Conservation (phyloP, 805 yeast species). For the Starmera pachycereana region DNA sequence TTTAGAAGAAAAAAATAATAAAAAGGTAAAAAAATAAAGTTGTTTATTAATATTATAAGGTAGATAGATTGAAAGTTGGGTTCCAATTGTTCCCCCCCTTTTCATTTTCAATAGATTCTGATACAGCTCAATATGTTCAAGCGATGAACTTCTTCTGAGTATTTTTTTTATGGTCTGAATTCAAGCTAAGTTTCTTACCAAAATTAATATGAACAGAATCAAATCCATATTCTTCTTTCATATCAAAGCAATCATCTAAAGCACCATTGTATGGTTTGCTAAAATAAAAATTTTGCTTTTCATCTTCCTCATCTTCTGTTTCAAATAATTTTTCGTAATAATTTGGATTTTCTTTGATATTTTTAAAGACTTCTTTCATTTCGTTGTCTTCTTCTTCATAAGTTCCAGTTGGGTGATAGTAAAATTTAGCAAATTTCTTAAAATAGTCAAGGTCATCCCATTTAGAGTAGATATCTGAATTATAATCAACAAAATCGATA, state of each 20-base stretch:
- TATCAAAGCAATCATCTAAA: conserved; percentile 6
- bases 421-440: conserved; percentile 8
- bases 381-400: conserved; percentile 3
- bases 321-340: conserved; percentile 1
- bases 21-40: conserved; percentile 5
- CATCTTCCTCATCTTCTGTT: conserved; percentile 1
- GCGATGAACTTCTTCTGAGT: too few relatives aligned
- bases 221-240: conserved; percentile 15
- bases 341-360: not conserved
- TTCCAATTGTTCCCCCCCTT: too few relatives aligned
- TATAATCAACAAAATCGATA: conserved; percentile 3
- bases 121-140: not conserved
- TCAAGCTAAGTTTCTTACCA: not conserved
- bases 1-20: not conserved
- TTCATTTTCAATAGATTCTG: too few relatives aligned
- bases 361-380: conserved; percentile 1
- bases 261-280: not conserved
- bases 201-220: conserved; percentile 5
- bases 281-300: not conserved
- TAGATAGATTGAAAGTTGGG: too few relatives aligned
- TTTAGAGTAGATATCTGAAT: conserved; percentile 5
- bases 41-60: not conserved
- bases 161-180: not conserved
- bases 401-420: conserved; percentile 3
- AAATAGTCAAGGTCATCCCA: conserved; percentile 13